Evolutionary conservation across 306 rosid species (phyloP), one percentile per base, ranked within the genome.

Genomic region (Rosa chinensis): DNA sequence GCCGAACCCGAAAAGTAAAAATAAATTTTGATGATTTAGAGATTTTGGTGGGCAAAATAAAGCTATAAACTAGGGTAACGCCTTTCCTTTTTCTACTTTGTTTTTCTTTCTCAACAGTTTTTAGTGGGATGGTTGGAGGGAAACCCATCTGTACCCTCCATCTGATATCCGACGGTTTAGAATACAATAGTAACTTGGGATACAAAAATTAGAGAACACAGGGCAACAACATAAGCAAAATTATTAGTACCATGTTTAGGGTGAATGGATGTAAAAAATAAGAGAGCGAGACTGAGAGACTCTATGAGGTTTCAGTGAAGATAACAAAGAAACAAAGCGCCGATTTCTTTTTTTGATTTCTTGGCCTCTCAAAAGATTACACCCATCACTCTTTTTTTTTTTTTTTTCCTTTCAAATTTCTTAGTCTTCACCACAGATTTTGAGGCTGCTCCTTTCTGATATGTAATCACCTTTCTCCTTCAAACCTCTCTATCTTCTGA

Each of bases 131-230:
- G 50, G 28, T 70, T 47, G 47, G 76, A 59, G 80, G 72, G 77
- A 70, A 76, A 11, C 64, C 12, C 73, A 76, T 81, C 52, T 3
- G 49, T 11, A 16, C 82, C 89, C 80, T 83, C 61, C 14, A 52
- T 35, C 62, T 43, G 2, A 4, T 25, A 84, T 83, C 85, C 5
- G 16, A 81, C 75, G 80, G 83, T 39, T 37, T 39, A 2, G 66
- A 8, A 68, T 77, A 61, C 18, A 11, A 4, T 5, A 12, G 68
- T 63, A 32, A 63, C 39, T 5, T 21, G 7, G 35, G 14, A 4
- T 59, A 10, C 35, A 23, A 59, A 23, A 7, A 9, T 5, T 66
- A 73, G 52, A 78, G 58, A 52, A 0, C 2, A 17, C 9, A 52
- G 18, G 58, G 66, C 45, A 47, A 35, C 18, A 32, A 2, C 37